Percentiles rank a stretch among this genome's conserved stretches.
Evolutionary conservation across 495 filamentous ascomycete species (phyloP).

Genomic region (Rusavskia elegans): DNA sequence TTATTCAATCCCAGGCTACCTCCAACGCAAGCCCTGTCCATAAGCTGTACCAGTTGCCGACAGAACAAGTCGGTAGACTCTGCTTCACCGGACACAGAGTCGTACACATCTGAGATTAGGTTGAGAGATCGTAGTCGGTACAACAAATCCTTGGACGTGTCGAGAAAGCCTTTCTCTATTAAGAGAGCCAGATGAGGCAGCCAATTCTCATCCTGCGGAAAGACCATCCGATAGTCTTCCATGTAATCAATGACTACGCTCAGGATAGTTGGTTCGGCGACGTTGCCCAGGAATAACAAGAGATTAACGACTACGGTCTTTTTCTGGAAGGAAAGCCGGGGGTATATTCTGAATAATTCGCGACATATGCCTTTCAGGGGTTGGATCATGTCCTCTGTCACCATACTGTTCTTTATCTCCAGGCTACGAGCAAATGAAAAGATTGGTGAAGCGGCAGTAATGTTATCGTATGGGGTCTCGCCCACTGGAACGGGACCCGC

Average conservation of each 20-base stretch:
- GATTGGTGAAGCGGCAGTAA: background rate
- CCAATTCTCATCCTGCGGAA: conserved; percentile 1
- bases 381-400: background rate
- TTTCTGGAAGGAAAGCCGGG: background rate
- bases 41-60: background rate
- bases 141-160: background rate
- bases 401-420: background rate
- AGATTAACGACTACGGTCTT: background rate
- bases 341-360: background rate
- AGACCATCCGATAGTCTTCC: conserved; percentile 2
- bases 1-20: background rate
- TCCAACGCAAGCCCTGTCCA: background rate
- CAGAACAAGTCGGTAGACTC: too few relatives aligned
- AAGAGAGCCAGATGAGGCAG: conserved; percentile 1
- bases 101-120: conserved; percentile 45
- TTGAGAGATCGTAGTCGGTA: conserved; percentile 49
- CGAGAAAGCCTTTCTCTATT: background rate
- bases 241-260: background rate
- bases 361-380: background rate
- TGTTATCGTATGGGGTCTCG: background rate
- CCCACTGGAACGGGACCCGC: too few relatives aligned
- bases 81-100: conserved; percentile 12
- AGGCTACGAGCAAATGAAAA: background rate
- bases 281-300: background rate
- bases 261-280: background rate